Evolutionary conservation across 2,329 filamentous ascomycete genomes (phyloP), one percentile per base, ranked within the genome.

Genomic region (Aulographum hederae): DNA sequence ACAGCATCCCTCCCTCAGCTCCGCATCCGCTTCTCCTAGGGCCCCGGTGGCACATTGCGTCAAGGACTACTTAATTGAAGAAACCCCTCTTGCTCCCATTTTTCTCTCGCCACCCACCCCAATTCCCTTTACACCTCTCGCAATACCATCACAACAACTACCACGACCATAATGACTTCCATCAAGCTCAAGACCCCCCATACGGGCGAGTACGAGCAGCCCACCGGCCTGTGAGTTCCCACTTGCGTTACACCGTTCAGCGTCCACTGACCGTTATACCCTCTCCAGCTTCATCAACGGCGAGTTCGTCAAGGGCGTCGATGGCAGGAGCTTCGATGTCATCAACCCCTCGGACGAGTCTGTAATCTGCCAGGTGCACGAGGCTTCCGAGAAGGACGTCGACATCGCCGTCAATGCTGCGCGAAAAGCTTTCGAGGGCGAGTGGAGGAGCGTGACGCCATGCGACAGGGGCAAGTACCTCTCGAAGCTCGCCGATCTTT

Each of bases 271-370:
- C n/a, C n/a, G n/a, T n/a, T n/a, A n/a, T n/a, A n/a, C n/a, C n/a
- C n/a, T n/a, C n/a, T 14, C 6, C 46, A 81, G 77, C 38, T 89
- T 81, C 68, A 89, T 92, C 69, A 85, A 89, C 69, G 85, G 86
- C 57, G 78, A 94, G 58, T 94, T 76, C 61, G 71, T 91, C 41
- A 73, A 78, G 56, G 67, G 73, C 52, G 73, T 78, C 40, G 80
- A 92, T 46, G 84, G 84, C 61, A 77, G 81, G 69, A 84, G 76
- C 43, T 89, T 93, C 50, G 82, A 93, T 60, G 78, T 84, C 55
- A 76, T 89, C 66, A 92, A 92, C 69, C 84, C 84, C 37, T 50
- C 76, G 41, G 81, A 71, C 41, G 85, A 93, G 57, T 73, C 84
- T 57, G 71, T 81, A 48, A 91, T 92, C 62, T 69, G 65, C 64